These are phyloP conservation scores for Castanopsis chinensis DNA, from an alignment of 306 rosid species.

Conservation along the genomic window DNA sequence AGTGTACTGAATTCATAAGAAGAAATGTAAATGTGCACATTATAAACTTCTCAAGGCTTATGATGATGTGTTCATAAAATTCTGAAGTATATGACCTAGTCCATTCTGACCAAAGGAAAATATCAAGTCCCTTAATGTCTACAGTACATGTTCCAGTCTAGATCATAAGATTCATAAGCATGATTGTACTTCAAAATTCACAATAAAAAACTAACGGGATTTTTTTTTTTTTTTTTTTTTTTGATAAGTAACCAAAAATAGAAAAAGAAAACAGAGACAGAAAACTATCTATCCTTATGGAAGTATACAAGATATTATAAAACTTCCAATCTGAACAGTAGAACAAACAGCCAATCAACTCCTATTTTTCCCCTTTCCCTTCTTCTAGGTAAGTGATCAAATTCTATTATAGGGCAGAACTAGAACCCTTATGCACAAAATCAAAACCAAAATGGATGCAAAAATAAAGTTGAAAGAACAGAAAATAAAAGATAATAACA, in stretches of 20 bases:
- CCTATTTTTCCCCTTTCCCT: background rate
- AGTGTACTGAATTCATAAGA: slow-evolving; percentile 33
- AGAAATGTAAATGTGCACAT: background rate
- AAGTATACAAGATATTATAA: background rate
- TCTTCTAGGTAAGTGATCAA: background rate
- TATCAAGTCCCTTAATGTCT: background rate
- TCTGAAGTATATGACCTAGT: background rate
- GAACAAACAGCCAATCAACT: background rate
- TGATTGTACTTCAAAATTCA: background rate
- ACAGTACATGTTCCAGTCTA: background rate
- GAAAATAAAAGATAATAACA: too few species aligned
- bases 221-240: too few species aligned
- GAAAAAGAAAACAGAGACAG: background rate
- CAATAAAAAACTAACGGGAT: background rate
- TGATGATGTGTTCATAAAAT: background rate
- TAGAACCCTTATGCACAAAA: background rate
- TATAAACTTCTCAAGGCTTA: background rate
- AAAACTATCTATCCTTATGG: background rate
- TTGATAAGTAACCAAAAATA: too few species aligned
- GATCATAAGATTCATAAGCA: background rate
- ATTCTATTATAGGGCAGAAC: background rate
- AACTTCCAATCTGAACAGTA: background rate
- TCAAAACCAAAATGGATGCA: too few species aligned
- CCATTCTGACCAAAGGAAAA: background rate
- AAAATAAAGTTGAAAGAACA: too few species aligned